Evolutionary conservation across 208 protist genomes (phyloP).

Genomic region (Zelonia costaricensis): DNA sequence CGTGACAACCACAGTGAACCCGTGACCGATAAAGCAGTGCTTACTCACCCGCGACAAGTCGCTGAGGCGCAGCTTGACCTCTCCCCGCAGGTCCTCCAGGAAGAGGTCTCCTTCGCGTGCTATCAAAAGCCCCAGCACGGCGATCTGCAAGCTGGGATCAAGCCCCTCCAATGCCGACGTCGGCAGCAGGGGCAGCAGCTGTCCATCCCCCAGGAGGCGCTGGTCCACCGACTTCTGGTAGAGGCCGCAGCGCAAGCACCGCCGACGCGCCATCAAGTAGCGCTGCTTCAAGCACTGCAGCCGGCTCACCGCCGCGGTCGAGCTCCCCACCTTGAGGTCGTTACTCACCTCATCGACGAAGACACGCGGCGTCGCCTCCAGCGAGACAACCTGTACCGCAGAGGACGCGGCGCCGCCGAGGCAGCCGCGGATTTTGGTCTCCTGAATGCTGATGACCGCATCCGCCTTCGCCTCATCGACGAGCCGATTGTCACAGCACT

Average conservation of each 20-base stretch:
- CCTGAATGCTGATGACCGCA: conserved; percentile 50
- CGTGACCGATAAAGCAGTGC: conserved; percentile 55
- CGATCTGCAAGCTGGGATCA: conserved; percentile 41
- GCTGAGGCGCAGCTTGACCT: conserved; percentile 44
- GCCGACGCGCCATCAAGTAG: conserved; percentile 74
- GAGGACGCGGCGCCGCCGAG: conserved; percentile 28
- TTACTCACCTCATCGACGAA: conserved; percentile 71
- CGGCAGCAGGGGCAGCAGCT: conserved; percentile 57
- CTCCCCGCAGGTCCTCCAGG: conserved; percentile 73
- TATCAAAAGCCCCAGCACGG: conserved; percentile 80
- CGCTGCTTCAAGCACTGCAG: conserved; percentile 71
- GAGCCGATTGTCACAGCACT: conserved; percentile 41
- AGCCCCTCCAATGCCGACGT: conserved; percentile 83
- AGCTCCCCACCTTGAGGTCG: conserved; percentile 41
- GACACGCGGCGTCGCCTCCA: conserved; percentile 50
- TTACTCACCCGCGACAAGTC: conserved; percentile 22
- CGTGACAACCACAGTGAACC: conserved; percentile 69
- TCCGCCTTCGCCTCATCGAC: conserved; percentile 66
- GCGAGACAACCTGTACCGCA: conserved; percentile 41
- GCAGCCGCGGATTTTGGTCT: conserved; percentile 39
- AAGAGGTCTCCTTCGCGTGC: conserved; percentile 42
- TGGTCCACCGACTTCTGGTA: conserved; percentile 67
- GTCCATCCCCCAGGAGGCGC: conserved; percentile 9
- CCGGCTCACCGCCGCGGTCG: conserved; percentile 25
- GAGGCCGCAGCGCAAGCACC: conserved; percentile 79